Evolutionary conservation across 1,284 basidiomycete species (phyloP), one percentile per base, ranked within the genome.

Genomic region (Moesziomyces sp.): DNA sequence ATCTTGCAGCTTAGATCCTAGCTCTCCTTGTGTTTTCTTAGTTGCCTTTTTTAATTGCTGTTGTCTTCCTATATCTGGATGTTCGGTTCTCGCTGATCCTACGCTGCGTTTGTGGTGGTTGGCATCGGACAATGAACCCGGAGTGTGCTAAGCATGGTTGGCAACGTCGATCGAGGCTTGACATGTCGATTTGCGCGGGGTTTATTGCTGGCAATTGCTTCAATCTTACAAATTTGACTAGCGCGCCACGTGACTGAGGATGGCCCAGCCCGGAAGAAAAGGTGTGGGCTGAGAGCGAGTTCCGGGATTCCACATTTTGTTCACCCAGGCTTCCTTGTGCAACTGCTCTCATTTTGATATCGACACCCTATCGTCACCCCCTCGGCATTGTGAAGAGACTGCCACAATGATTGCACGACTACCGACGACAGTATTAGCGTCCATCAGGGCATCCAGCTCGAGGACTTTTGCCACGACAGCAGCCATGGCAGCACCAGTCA

Each of bases 1-100:
- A 55, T 42, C 47, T 64, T 30, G 62, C 58, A 64, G 62, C 43
- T 58, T 52, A 33, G 56, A 54, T 58, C 62, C 55, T 50, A 40
- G 40, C 42, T 21, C 13, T 19, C 18, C 44, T 35, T 30, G 18
- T 35, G 19, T 10, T 40, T 23, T 33, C 13, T 3, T 33, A 2
- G 1, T 33, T 33, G 30, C 30, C 30, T 7, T 33, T 33, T 33
- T 13, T 13, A 33, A 33, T 33, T 33, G 10, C 13, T 33, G 1
- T 4, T 33, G 30, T 33, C 13, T 33, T 11, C 10, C 1, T 1
- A 13, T 11, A 33, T 33, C 11, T 1, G 2, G 3, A 1, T 13
- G 11, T 13, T 33, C 28, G 6, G 30, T 13, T 13, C 13, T 33
- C 1, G 10, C 10, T 11, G 30, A 33, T 33, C 1, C 13, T 3